A percentile compares a stretch with the other conserved stretches of the same genome.
Evolutionary conservation across 768 basidiomycete species (phyloP).

Genomic region (Cyclocybe aegerita): DNA sequence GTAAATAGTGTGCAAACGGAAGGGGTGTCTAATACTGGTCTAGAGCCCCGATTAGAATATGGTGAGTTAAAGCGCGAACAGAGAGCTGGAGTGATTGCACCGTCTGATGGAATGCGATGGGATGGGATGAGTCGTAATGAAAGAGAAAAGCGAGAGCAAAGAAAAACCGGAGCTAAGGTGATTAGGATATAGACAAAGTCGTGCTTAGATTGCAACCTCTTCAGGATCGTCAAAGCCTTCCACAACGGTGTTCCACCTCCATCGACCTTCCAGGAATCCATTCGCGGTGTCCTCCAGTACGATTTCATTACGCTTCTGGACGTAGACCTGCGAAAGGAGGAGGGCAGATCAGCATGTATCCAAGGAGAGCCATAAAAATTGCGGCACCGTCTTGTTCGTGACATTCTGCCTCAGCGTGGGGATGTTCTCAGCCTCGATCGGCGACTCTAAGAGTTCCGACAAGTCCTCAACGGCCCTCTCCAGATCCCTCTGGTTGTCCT

Average conservation of each 20-base stretch:
- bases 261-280: slow-evolving; percentile 84
- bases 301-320: slow-evolving; percentile 96
- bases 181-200: too few relatives aligned
- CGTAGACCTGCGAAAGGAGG: slow-evolving; percentile 66
- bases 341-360: not conserved
- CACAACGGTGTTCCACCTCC: slow-evolving; percentile 76
- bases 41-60: too few relatives aligned
- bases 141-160: too few relatives aligned
- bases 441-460: slow-evolving; percentile 90
- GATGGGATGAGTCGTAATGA: too few relatives aligned
- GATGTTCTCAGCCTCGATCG: slow-evolving; percentile 84
- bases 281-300: slow-evolving; percentile 92
- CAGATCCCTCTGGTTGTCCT: slow-evolving; percentile 96
- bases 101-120: too few relatives aligned
- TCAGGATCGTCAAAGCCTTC: slow-evolving; percentile 68
- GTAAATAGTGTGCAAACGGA: too few relatives aligned
- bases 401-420: slow-evolving; percentile 84
- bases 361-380: not conserved
- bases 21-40: too few relatives aligned
- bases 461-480: slow-evolving; percentile 95
- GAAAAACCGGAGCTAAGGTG: too few relatives aligned
- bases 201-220: slow-evolving; percentile 2
- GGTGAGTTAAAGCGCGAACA: too few relatives aligned
- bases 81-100: too few relatives aligned
- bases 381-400: slow-evolving; percentile 88